Conservation (phyloP, 23 red algal genomes). For the Cyanidioschyzon merolae region DNA sequence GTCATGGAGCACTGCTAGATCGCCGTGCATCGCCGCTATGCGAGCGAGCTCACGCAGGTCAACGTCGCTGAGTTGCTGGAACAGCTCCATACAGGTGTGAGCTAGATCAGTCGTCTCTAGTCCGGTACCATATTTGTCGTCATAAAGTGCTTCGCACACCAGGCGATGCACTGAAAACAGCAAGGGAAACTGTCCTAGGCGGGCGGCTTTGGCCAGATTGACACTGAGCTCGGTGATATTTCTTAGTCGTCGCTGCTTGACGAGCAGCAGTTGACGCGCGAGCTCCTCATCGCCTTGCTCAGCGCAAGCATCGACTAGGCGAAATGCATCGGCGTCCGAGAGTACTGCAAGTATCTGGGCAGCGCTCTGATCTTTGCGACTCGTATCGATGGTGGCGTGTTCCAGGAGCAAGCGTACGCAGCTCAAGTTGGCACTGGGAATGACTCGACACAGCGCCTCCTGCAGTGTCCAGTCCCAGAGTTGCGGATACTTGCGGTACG, state of each 20-base stretch:
- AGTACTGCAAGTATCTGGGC: background rate
- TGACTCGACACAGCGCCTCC: background rate
- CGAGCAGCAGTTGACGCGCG: background rate
- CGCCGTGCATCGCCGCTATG: background rate
- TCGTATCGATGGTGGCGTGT: background rate
- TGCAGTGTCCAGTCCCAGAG: background rate
- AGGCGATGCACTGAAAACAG: background rate
- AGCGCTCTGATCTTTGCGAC: background rate
- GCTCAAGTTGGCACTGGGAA: background rate
- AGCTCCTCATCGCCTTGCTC: background rate
- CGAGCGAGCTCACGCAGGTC: background rate
- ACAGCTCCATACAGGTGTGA: background rate
- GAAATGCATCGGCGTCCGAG: background rate
- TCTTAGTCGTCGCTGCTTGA: background rate
- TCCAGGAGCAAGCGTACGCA: background rate
- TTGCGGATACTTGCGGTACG: background rate
- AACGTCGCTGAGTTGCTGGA: background rate
- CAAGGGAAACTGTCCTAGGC: background rate
- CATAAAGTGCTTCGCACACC: background rate
- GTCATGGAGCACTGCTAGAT: background rate
- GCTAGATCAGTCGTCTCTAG: no score
- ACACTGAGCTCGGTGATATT: background rate
- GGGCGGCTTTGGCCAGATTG: background rate
- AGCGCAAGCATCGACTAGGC: background rate
- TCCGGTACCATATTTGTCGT: background rate